These are phyloP conservation scores for Colletotrichum liriopes DNA, from an alignment of 2,329 filamentous ascomycete genomes.

Conservation along the genomic window DNA sequence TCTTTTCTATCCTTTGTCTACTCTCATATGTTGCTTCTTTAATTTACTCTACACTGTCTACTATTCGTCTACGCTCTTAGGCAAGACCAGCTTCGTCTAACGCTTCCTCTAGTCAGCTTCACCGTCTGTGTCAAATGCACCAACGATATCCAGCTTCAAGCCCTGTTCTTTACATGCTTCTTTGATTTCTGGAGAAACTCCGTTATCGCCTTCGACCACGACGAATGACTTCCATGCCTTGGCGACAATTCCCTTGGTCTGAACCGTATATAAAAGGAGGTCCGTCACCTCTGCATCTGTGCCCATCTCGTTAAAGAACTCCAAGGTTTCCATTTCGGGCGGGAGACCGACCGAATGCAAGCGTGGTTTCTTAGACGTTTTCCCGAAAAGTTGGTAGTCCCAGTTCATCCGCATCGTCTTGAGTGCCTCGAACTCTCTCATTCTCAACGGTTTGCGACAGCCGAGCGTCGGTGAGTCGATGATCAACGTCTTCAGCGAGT, in stretches of 20 bases:
- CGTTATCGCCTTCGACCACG: constrained; percentile 53
- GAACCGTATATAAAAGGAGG: constrained; percentile 58
- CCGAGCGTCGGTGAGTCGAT: constrained; percentile 61
- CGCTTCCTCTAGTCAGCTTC: background rate
- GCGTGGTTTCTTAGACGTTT: constrained; percentile 60
- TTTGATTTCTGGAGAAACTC: constrained; percentile 53
- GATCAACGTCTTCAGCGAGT: constrained; percentile 61
- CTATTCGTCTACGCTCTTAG: background rate
- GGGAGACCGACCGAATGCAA: constrained; percentile 64
- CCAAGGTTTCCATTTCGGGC: constrained; percentile 61
- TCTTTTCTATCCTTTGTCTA: background rate
- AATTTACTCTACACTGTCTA: background rate
- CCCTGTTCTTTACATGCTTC: constrained; percentile 54
- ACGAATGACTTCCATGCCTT: constrained; percentile 56
- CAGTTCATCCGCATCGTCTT: constrained; percentile 60
- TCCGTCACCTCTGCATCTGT: constrained; percentile 64
- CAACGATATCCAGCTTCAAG: constrained; percentile 54
- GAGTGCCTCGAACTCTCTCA: constrained; percentile 60
- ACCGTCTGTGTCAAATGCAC: constrained; percentile 45
- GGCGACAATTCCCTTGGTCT: constrained; percentile 56
- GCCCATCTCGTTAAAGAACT: constrained; percentile 63
- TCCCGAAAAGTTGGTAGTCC: constrained; percentile 66
- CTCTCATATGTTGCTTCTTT: background rate
- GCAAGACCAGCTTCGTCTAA: background rate
- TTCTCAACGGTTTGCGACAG: constrained; percentile 58